Evolutionary conservation across 768 basidiomycete species (phyloP).

Genomic region (Boletus insuetus): DNA sequence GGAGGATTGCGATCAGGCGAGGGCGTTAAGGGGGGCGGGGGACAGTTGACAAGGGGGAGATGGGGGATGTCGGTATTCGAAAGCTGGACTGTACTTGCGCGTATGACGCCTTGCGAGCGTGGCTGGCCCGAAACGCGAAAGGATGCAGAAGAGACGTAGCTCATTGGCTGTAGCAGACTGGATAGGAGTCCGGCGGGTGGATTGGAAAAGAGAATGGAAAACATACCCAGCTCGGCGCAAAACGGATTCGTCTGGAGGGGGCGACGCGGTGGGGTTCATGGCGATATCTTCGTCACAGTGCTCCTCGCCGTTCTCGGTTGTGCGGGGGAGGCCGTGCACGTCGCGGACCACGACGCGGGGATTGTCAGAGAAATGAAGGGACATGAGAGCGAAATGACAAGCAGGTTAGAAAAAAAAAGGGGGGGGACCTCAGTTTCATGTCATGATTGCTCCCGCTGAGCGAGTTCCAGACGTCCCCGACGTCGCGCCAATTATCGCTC

Average conservation of each 20-base stretch:
- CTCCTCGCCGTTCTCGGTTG: not conserved
- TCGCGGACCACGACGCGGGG: not conserved
- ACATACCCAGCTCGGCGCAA: conserved; percentile 57
- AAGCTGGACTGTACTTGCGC: conserved; percentile 63
- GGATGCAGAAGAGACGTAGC: conserved; percentile 37
- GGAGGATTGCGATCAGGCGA: not conserved
- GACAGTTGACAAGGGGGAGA: not conserved
- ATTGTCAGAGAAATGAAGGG: not conserved
- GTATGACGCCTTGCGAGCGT: conserved; percentile 63
- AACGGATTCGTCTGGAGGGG: conserved; percentile 37
- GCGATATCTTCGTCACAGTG: conserved; percentile 12
- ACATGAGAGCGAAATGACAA: conserved; percentile 7
- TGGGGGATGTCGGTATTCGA: conserved; percentile 44
- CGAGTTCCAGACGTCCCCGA: not conserved
- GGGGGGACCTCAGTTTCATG: not conserved
- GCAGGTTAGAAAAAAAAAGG: not conserved
- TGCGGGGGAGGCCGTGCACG: not conserved
- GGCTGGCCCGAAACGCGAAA: conserved; percentile 24
- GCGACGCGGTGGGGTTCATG: conserved; percentile 18
- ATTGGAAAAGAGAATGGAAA: not conserved
- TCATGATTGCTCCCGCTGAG: not conserved
- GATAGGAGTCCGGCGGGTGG: not conserved
- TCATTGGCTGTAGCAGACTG: conserved; percentile 58
- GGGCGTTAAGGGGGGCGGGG: not conserved
- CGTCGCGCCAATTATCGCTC: not conserved